Conservation (phyloP, 2,329 filamentous ascomycete genomes). For the Botryosphaeria dothidea region DNA sequence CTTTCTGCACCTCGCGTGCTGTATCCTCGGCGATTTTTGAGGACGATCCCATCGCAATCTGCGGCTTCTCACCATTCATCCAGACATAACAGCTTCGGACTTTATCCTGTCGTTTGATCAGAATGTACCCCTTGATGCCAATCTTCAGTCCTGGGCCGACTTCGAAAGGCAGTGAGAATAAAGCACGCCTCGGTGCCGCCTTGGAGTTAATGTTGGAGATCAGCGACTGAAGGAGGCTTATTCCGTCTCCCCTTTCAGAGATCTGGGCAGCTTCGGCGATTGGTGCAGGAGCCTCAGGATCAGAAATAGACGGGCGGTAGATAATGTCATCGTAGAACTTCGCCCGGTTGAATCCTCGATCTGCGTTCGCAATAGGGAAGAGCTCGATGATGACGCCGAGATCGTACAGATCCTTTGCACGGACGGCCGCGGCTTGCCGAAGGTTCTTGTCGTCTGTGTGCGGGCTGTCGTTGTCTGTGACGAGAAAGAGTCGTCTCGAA, state of each 20-base stretch:
- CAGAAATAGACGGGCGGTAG: constrained; percentile 68
- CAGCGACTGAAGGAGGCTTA: constrained; percentile 76
- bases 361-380: constrained; percentile 78
- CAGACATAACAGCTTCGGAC: constrained; percentile 85
- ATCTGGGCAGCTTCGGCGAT: constrained; percentile 58
- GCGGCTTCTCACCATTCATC: constrained; percentile 79
- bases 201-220: constrained; percentile 89
- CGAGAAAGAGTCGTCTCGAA: constrained; percentile 88
- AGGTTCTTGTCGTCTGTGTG: constrained; percentile 71
- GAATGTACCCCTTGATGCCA: constrained; percentile 88
- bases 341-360: constrained; percentile 72
- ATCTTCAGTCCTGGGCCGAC: constrained; percentile 82
- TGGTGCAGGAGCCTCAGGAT: constrained; percentile 66
- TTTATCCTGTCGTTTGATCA: constrained; percentile 81
- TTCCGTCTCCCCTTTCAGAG: constrained; percentile 70
- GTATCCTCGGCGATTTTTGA: constrained; percentile 77
- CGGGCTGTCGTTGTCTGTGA: constrained; percentile 91
- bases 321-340: constrained; percentile 97
- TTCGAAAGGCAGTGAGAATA: constrained; percentile 88
- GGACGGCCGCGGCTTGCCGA: constrained; percentile 75
- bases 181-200: constrained; percentile 77
- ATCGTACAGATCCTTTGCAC: constrained; percentile 94
- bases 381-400: constrained; percentile 88
- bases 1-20: constrained; percentile 72
- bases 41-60: constrained; percentile 75